Conservation (phyloP, 31 red algal species). For the Asparagopsis taxiformis region DNA sequence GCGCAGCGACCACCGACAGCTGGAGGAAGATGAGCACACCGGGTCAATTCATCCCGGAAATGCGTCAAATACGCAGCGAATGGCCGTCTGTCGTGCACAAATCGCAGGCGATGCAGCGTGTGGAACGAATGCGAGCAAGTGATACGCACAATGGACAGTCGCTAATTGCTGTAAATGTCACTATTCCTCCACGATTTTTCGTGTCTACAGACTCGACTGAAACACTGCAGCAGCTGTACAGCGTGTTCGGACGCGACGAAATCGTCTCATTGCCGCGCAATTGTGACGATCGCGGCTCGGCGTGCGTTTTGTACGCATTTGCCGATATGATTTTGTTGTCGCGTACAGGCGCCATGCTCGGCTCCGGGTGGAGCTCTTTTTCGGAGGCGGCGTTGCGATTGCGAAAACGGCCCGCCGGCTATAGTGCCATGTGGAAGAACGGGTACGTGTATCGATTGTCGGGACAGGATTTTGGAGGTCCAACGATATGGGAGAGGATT, state of each 20-base stretch:
- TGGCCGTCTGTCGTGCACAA: slow-evolving; percentile 17
- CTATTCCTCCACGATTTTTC: slow-evolving; percentile 21
- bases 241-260: slow-evolving; percentile 12
- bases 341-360: slow-evolving; percentile 46
- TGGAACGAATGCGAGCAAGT: not conserved
- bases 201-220: slow-evolving; percentile 27
- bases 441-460: slow-evolving; percentile 34
- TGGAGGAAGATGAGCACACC: slow-evolving; percentile 30
- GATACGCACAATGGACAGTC: not conserved
- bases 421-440: slow-evolving; percentile 15
- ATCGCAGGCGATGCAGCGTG: slow-evolving; percentile 19
- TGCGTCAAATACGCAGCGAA: slow-evolving; percentile 18
- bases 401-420: slow-evolving; percentile 30
- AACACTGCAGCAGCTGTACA: slow-evolving; percentile 12
- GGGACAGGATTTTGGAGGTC: slow-evolving; percentile 51
- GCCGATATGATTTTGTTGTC: slow-evolving; percentile 75
- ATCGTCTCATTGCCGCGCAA: slow-evolving; percentile 23
- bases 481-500: slow-evolving; percentile 4
- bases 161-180: slow-evolving; percentile 8
- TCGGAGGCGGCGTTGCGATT: slow-evolving; percentile 69
- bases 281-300: slow-evolving; percentile 44
- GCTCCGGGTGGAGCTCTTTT: slow-evolving; percentile 75
- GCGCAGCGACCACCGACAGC: slow-evolving; percentile 17
- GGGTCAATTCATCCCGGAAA: slow-evolving; percentile 24
- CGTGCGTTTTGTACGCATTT: slow-evolving; percentile 59